Conservation (phyloP, 257 asterid species). For the Solanum raphanifolium region DNA sequence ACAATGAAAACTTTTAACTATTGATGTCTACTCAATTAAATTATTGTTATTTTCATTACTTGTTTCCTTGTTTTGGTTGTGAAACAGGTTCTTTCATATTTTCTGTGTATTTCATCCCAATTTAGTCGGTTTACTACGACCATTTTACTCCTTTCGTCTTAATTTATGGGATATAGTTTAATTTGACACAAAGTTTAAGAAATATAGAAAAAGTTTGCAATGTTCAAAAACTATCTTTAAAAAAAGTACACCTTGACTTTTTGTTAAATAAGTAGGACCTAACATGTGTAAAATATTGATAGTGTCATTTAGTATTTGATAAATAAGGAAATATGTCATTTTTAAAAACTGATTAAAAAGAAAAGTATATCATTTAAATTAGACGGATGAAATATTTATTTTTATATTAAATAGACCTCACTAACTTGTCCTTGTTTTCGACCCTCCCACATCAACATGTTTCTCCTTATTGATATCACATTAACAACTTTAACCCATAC, state of each 20-base stretch:
- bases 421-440: background rate
- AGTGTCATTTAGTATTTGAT: no score
- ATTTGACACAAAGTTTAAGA: background rate
- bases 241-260: background rate
- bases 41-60: background rate
- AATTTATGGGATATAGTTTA: no score
- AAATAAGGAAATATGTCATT: no score
- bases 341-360: no score
- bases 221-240: no score
- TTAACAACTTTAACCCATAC: background rate
- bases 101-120: background rate
- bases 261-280: no score
- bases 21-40: background rate
- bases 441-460: background rate
- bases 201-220: no score
- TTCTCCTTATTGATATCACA: background rate
- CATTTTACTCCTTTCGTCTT: accelerated
- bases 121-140: no score
- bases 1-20: no score
- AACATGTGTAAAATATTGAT: no score
- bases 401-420: background rate
- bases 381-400: no score
- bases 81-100: background rate
- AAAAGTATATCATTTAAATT: no score
- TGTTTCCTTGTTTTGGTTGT: background rate